Evolutionary conservation across 306 rosid species (phyloP).

Genomic region (Acacia acuminata): DNA sequence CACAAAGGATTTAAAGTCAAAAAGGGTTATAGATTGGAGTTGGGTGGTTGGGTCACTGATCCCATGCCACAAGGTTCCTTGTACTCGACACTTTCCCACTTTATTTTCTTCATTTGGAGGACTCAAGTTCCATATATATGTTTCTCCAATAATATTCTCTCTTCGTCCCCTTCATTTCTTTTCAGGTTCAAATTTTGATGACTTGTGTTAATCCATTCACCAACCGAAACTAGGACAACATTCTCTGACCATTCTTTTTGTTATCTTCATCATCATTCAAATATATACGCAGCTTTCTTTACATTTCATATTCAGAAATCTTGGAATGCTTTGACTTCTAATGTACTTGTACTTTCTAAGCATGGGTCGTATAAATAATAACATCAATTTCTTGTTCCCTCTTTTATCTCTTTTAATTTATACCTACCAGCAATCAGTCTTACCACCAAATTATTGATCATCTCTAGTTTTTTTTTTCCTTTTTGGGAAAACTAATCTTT

Average conservation of each 20-base stretch:
- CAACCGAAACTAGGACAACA: neutral
- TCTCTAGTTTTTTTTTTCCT: neutral
- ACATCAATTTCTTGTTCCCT: neutral
- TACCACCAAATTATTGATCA: neutral
- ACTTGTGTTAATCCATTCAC: constrained; percentile 20
- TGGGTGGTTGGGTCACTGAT: constrained; percentile 38
- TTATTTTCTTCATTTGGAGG: neutral
- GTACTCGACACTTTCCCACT: neutral
- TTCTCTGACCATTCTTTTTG: constrained; percentile 9
- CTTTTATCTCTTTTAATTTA: neutral
- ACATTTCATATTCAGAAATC: neutral
- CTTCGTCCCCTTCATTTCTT: neutral
- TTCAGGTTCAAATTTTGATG: constrained; percentile 7
- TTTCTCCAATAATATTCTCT: neutral
- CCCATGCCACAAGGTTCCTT: constrained; percentile 1
- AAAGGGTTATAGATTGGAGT: constrained; percentile 25
- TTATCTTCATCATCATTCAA: neutral
- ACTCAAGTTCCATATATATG: neutral
- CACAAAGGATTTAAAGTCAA: constrained; percentile 34
- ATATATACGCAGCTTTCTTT: neutral
- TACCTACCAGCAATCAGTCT: neutral
- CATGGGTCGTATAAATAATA: neutral
- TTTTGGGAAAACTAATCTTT: too few species aligned
- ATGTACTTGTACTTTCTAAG: constrained; percentile 12
- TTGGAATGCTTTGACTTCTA: constrained; percentile 6